Conservation (phyloP, 306 rosid genomes). For the Quillaja saponaria region DNA sequence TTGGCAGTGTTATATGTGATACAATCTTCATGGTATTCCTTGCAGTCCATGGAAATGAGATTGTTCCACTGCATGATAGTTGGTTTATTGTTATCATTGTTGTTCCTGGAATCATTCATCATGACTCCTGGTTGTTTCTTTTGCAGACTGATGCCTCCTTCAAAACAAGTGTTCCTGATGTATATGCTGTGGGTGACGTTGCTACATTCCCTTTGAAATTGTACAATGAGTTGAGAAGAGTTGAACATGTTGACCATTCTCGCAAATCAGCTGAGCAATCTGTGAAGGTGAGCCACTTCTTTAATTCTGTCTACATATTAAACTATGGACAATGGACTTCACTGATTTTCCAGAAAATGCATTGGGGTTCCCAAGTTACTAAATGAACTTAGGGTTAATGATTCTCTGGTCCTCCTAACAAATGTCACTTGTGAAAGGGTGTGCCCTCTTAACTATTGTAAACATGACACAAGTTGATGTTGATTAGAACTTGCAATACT, state of each 20-base stretch:
- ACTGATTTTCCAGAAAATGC: neutral
- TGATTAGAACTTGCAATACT: slow-evolving; percentile 6
- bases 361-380: slow-evolving; percentile 14
- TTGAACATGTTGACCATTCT: slow-evolving; percentile 94
- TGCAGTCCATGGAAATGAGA: slow-evolving; percentile 3
- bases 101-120: slow-evolving; percentile 6
- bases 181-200: slow-evolving; percentile 97
- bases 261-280: slow-evolving; percentile 99
- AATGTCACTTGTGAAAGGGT: neutral
- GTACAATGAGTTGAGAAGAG: slow-evolving; percentile 82
- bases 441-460: too few species aligned
- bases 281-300: slow-evolving; percentile 63
- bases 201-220: slow-evolving; percentile 91
- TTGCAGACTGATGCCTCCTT: slow-evolving; percentile 86
- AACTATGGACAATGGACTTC: slow-evolving; percentile 11
- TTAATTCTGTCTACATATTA: slow-evolving; percentile 4
- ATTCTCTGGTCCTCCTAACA: slow-evolving; percentile 1
- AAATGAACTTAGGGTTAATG: slow-evolving; percentile 11
- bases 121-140: neutral
- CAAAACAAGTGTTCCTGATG: slow-evolving; percentile 74
- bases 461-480: neutral
- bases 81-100: slow-evolving; percentile 18
- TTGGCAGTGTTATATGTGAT: neutral
- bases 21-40: slow-evolving; percentile 14
- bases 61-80: neutral